These are phyloP conservation scores for Tieghemostelium lacteum DNA, from an alignment of 78 protist species.

Conservation along the genomic window DNA sequence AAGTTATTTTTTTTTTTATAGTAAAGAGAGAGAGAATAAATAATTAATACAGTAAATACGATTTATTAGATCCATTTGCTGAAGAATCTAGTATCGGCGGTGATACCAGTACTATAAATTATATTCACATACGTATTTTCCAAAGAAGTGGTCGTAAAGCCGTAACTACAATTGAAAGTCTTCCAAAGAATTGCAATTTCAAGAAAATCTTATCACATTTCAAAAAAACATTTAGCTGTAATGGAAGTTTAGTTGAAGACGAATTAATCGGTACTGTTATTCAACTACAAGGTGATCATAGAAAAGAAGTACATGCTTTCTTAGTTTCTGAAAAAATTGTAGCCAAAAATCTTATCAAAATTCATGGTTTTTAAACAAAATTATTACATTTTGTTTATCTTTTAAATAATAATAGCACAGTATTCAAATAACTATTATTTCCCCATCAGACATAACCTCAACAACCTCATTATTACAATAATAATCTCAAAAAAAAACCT, in stretches of 20 bases:
- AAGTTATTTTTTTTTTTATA: background rate
- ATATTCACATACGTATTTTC: conserved; percentile 88
- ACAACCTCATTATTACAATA: too few relatives aligned
- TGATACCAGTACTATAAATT: conserved; percentile 20
- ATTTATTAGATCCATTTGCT: conserved; percentile 75
- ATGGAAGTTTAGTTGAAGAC: conserved; percentile 81
- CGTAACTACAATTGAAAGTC: conserved; percentile 80
- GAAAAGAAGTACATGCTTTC: conserved; percentile 61
- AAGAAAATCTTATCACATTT: conserved; percentile 60
- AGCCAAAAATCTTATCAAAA: conserved; percentile 37
- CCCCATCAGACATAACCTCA: too few relatives aligned
- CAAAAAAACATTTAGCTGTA: conserved; percentile 81
- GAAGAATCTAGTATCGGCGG: conserved; percentile 43
- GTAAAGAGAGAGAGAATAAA: background rate
- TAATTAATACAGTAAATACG: background rate
- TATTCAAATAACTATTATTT: too few relatives aligned
- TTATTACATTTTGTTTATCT: too few relatives aligned
- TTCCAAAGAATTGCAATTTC: conserved; percentile 61
- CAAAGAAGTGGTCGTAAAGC: conserved; percentile 90
- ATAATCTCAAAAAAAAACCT: too few relatives aligned
- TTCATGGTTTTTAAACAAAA: conserved; percentile 83
- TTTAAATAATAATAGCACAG: too few relatives aligned
- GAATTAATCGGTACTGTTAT: conserved; percentile 78
- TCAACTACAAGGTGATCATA: conserved; percentile 90
- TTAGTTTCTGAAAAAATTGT: conserved; percentile 75